Base-by-base conservation (phyloP, 352 stramenopile genomes). In the Globisporangium mamillatum region DNA sequence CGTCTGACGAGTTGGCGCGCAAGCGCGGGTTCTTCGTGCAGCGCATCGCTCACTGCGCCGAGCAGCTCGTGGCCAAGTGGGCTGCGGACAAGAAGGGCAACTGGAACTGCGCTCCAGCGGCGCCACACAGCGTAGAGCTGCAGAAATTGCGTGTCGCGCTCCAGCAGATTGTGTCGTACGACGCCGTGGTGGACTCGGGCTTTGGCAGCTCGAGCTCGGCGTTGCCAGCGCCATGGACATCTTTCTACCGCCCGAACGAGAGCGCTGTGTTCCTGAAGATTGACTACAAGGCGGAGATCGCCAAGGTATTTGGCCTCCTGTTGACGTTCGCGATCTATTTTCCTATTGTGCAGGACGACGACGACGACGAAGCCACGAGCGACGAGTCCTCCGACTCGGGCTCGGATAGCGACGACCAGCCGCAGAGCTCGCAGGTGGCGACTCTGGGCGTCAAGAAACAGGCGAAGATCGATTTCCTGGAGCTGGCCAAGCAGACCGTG, bases 261-360 rank as follows among this genome's bases (percentile, higher is more conserved):
- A 77, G 64, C 60, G 72, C 77, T 38, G 24, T 70, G 32, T 61
- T 82, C 27, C 63, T 69, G 48, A 69, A 77, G 48, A 48, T 75
- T 10, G 65, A 74, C 59, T 81, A 79, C 41, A 71, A 81, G 20
- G 68, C 70, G 3, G 81, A 87, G 46, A 69, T 86, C 46, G 83
- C 83, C 41, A 80, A 82, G 63, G 70, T 89, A 10, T 88, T 81
- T 59, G 83, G 79, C 1, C 63, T 67, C 3, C 41, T 88, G 38
- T 60, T 88, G 25, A 64, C 77, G 29, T 71, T 91, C 59, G 79
- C 78, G 2, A 65, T 91, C 25, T 76, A 80, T 34, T 91, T 82
- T 65, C 83, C 83, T 0, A 69, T 91, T 32, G 66, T 78, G 24
- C 65, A 73, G 9, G 67, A 70, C 9, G 70, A 79, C 20, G 69